These are phyloP conservation scores for Cladobotryum protrusum DNA, from an alignment of 2,329 filamentous ascomycete species.

Conservation along the genomic window DNA sequence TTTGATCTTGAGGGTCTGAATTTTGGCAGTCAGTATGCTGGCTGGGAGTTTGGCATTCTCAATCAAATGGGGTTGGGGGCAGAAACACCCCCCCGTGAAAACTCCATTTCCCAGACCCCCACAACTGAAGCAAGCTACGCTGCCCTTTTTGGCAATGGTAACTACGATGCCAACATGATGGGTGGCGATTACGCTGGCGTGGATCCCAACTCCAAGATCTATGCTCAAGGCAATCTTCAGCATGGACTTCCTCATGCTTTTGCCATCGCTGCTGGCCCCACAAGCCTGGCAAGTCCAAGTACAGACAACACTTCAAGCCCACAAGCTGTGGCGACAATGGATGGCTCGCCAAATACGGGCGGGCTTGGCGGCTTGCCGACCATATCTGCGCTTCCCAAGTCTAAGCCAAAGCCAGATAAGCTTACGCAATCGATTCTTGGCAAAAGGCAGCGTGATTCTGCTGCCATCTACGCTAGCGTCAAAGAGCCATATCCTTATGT, in stretches of 20 bases:
- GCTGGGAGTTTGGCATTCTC: slow-evolving; percentile 91
- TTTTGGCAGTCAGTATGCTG: slow-evolving; percentile 94
- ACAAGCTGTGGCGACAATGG: slow-evolving; percentile 48
- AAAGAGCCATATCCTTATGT: slow-evolving; percentile 90
- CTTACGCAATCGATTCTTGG: slow-evolving; percentile 46
- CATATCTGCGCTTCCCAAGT: slow-evolving; percentile 25
- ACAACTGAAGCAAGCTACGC: slow-evolving; percentile 34
- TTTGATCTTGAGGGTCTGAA: slow-evolving; percentile 84
- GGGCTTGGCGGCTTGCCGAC: slow-evolving; percentile 23
- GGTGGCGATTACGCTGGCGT: slow-evolving; percentile 48
- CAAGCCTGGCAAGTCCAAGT: slow-evolving; percentile 56
- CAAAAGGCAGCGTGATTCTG: slow-evolving; percentile 65
- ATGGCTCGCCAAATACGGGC: slow-evolving; percentile 41
- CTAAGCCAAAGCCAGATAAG: slow-evolving; percentile 40
- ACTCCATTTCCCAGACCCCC: slow-evolving; percentile 36
- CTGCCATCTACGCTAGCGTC: slow-evolving; percentile 80
- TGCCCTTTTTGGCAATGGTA: slow-evolving; percentile 47
- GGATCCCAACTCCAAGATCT: slow-evolving; percentile 44
- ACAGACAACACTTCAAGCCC: slow-evolving; percentile 58
- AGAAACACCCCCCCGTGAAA: slow-evolving; percentile 70
- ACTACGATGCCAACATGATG: slow-evolving; percentile 39
- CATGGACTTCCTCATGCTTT: slow-evolving; percentile 60
- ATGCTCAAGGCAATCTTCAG: slow-evolving; percentile 52
- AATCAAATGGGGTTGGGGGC: slow-evolving; percentile 79
- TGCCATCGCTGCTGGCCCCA: slow-evolving; percentile 57